Base-by-base conservation (phyloP, 1,284 basidiomycete genomes). In the Rhodotorula sp. region DNA sequence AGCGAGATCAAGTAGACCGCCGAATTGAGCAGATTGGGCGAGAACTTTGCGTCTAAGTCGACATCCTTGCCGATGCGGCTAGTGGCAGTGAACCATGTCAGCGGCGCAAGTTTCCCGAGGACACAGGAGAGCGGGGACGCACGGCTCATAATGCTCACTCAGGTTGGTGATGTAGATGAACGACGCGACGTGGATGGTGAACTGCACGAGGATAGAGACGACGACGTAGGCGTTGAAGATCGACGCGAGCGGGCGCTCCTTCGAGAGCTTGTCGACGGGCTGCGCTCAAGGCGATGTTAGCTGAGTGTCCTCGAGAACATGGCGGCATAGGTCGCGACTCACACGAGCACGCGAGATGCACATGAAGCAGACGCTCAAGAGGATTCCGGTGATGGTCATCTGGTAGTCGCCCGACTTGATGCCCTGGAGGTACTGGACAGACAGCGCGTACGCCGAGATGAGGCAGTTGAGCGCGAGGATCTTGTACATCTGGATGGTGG, bases 401-500 rank as follows among this genome's bases (percentile, higher is more conserved):
- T 79, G 77, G 79, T 97, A 97, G 80, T 97, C 94, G 34, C 94
- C 94, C 81, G 93, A 96, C 81, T 97, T 97, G 85, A 97, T 95
- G 34, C 94, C 94, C 74, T 97, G 93, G 24, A 97, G 84, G 79
- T 97, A 96, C 81, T 95, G 93, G 32, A 97, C 94, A 76, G 90
- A 93, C 72, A 97, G 83, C 15, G 90, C 93, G 82, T 94, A 97
- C 44, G 94, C 94, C 5, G 93, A 95, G 80, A 97, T 97, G 52
- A 97, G 84, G 79, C 94, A 96, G 80, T 97, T 97, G 70, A 96
- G 83, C 4, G 94, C 94, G 49, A 97, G 84, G 76, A 97, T 97
- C 84, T 96, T 96, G 88, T 96, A 97, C 94, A 97, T 97, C 82
- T 97, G 94, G 67, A 94, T 90, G 2, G 94, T 97, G 1, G 94